Evolutionary conservation across 1,284 basidiomycete species (phyloP), one percentile per base, ranked within the genome.

Genomic region (Cryptococcus maquisensis): DNA sequence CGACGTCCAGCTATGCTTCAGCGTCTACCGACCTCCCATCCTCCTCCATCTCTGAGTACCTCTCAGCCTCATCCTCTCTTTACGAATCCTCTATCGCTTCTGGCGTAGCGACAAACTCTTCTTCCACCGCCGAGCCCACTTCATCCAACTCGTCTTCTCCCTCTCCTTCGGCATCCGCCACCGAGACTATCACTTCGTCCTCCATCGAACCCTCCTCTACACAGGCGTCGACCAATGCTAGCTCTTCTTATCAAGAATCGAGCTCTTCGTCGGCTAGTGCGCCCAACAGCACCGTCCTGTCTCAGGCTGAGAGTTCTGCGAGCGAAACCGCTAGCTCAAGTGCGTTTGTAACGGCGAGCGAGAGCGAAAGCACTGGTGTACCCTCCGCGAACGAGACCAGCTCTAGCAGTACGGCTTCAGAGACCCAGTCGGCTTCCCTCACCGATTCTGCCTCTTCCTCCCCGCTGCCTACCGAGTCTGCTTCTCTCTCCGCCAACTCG

Each of bases 201-300:
- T 37, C 26, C 24, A 35, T 26, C n/a, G 8, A 26, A 37, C n/a
- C 49, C 36, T 43, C 55, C 39, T 48, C 51, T 24, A 39, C 46
- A 47, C 54, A 56, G 41, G 51, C 56, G 36, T 55, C 54, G 42
- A 49, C 54, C 37, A 36, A 36, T 38, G 53, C 46, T 40, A 47
- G 47, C 44, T 57, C 56, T 51, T 54, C 56, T 47, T 54, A 37
- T 5, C 42, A 56, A 46, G 52, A 43, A 54, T 63, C 58, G 52
- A 56, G 56, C 53, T 64, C 62, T 45, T 49, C 48, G 36, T 60
- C 57, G 45, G 48, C 23, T 49, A 57, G 23, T 26, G 49, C 35
- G 23, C n/a, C 36, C 15, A 24, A 37, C 20, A 48, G 36, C 24
- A 32, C 47, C 32, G 24, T 15, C 47, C 6, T 36, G 20, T 37